Conservation (phyloP, 306 rosid genomes). For the Ochetophila trinervis region DNA sequence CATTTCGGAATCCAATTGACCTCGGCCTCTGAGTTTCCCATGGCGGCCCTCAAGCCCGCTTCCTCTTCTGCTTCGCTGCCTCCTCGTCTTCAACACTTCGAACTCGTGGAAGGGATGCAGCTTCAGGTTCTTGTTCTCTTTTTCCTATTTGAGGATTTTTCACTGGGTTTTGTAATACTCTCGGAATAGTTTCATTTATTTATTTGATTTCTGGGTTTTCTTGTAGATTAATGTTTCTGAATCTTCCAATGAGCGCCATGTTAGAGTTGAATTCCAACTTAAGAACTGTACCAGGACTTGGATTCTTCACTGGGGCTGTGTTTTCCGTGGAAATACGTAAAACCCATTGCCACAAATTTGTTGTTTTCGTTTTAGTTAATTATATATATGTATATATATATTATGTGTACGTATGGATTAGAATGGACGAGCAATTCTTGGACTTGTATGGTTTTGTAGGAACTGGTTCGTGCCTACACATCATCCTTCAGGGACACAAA, state of each 20-base stretch:
- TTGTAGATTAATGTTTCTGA: constrained; percentile 30
- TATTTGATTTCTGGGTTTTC: not conserved
- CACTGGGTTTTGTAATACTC: not conserved
- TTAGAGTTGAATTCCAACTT: constrained; percentile 30
- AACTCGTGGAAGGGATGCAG: constrained; percentile 27
- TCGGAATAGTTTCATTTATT: not conserved
- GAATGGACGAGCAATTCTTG: not conserved
- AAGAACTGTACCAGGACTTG: constrained; percentile 22
- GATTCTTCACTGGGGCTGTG: constrained; percentile 36
- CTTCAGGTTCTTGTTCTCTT: constrained; percentile 14
- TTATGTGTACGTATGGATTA: not conserved
- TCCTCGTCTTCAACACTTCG: constrained; percentile 26
- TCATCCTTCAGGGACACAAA: constrained; percentile 20
- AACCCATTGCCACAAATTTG: not conserved
- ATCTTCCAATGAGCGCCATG: constrained; percentile 20
- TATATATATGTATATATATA: too few species aligned
- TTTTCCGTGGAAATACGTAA: constrained; percentile 26
- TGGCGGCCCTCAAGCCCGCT: constrained; percentile 22
- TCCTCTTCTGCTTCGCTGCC: not conserved
- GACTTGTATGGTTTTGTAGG: constrained; percentile 6
- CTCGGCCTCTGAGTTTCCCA: constrained; percentile 4
- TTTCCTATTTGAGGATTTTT: not conserved
- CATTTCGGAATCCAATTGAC: too few species aligned
- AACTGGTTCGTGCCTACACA: constrained; percentile 30
- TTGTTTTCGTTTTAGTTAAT: not conserved